Percentiles rank a stretch among this genome's conserved stretches.
These are phyloP conservation scores for Colletotrichum paranaense DNA, from an alignment of 2,329 filamentous ascomycete species.

Conservation along the genomic window DNA sequence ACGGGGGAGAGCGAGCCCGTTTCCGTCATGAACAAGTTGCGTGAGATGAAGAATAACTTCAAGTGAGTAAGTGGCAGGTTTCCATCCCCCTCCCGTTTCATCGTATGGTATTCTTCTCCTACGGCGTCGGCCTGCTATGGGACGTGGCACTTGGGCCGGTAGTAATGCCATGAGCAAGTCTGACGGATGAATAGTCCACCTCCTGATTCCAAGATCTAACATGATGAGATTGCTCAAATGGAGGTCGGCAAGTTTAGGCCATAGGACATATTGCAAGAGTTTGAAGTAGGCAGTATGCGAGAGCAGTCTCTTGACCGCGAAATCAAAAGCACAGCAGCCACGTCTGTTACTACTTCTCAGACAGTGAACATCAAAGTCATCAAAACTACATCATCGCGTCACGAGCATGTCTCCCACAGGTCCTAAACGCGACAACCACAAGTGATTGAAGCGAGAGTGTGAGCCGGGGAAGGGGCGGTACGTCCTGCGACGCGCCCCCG, in stretches of 20 bases:
- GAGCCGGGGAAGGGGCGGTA: slow-evolving; percentile 36
- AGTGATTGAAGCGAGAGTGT: slow-evolving; percentile 35
- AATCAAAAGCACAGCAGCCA: neutral
- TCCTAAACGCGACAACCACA: slow-evolving; percentile 41
- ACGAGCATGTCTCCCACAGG: slow-evolving; percentile 38
- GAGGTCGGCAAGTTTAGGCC: neutral
- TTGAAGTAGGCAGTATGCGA: neutral
- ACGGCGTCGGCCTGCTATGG: too few relatives aligned
- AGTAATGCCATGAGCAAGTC: neutral
- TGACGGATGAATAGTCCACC: slow-evolving; percentile 40
- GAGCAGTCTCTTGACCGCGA: too few relatives aligned
- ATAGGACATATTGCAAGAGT: neutral
- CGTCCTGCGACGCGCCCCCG: slow-evolving; percentile 42
- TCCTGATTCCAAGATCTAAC: slow-evolving; percentile 47
- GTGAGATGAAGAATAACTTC: slow-evolving; percentile 90
- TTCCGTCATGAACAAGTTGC: slow-evolving; percentile 85
- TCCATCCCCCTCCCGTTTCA: neutral
- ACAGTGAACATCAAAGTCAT: neutral
- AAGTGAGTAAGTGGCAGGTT: slow-evolving; percentile 60
- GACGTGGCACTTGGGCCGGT: neutral
- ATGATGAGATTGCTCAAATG: neutral
- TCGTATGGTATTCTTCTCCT: neutral
- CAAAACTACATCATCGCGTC: slow-evolving; percentile 32
- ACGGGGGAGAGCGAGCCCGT: slow-evolving; percentile 85
- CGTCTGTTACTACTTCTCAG: too few relatives aligned